Conservation (phyloP, 441 rosid genomes). For the Jatropha podagrica region DNA sequence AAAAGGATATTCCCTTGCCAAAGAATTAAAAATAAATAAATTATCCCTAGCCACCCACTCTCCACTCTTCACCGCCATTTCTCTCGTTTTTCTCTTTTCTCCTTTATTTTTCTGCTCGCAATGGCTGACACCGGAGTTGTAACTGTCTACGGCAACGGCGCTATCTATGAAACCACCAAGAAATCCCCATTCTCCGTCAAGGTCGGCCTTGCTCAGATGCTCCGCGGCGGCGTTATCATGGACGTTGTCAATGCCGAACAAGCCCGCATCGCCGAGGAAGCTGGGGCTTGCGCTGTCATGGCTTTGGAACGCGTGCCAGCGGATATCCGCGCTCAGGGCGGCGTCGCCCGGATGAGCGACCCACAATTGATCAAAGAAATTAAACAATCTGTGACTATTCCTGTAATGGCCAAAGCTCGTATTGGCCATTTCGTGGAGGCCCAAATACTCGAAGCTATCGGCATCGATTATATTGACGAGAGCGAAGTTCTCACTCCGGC, state of each 20-base stretch:
- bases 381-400: slow-evolving; percentile 78
- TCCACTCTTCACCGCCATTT: not conserved
- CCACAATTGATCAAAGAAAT: slow-evolving; percentile 79
- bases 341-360: slow-evolving; percentile 90
- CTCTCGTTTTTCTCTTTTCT: not conserved
- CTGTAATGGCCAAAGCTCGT: slow-evolving; percentile 94
- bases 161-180: slow-evolving; percentile 58
- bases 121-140: slow-evolving; percentile 88
- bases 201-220: slow-evolving; percentile 96
- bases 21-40: not conserved
- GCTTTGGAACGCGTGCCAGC: slow-evolving; percentile 90
- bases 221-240: slow-evolving; percentile 91
- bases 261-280: slow-evolving; percentile 82
- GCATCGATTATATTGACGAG: slow-evolving; percentile 82
- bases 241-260: slow-evolving; percentile 88
- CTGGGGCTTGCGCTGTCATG: slow-evolving; percentile 95
- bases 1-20: not conserved
- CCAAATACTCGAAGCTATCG: slow-evolving; percentile 78
- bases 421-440: slow-evolving; percentile 96
- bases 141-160: slow-evolving; percentile 82
- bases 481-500: slow-evolving; percentile 74
- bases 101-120: not conserved
- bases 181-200: slow-evolving; percentile 87
- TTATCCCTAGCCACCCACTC: slow-evolving; percentile 1
- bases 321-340: slow-evolving; percentile 81